Evolutionary conservation across 345 rosid genomes (phyloP), one percentile per base, ranked within the genome.

Genomic region (Bruguiera parviflora): DNA sequence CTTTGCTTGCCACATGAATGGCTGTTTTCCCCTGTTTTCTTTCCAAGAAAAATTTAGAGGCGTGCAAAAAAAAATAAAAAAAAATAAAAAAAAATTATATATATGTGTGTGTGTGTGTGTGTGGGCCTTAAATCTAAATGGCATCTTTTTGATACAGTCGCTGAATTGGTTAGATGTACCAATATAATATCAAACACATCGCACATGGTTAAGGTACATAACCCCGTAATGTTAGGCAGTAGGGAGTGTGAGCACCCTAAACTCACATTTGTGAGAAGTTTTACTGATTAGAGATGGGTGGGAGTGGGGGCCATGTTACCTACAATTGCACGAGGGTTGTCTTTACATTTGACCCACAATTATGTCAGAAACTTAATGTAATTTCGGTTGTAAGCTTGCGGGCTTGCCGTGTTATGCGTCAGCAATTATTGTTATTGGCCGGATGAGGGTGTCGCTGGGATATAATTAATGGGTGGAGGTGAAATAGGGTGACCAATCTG

Each of bases 161-260:
- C 49, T 4, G 3, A 27, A 46, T 53, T 71, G 74, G 66, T 71
- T 64, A 66, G 46, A 69, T 72, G 63, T 52, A 32, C 37, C 75
- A 60, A 72, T 71, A 68, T 71, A 68, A 70, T 63, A 60, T 18
- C 61, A 66, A 20, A 67, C 61, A 66, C 28, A 70, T 51, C 32
- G 21, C 61, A 69, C 28, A 70, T 51, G 56, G 32, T 24, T 49
- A 33, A 47, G 37, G 63, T 62, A 63, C 64, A 67, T 53, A 31
- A 28, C 64, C 37, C 64, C 62, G 64, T 22, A 24, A 62, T 56
- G 73, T 47, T 68, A 46, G 78, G 78, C 32, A 0, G 35, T 6
- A 5, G 7, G 7, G 35, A 5, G 6, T 5, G 35, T 5, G 35
- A 33, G 9, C 37, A 7, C 37, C 37, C 10, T 8, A 7, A 33